phyloP scores from a whole-genome alignment of 2,329 filamentous ascomycete species.

The Penicillium oxalicum region DNA sequence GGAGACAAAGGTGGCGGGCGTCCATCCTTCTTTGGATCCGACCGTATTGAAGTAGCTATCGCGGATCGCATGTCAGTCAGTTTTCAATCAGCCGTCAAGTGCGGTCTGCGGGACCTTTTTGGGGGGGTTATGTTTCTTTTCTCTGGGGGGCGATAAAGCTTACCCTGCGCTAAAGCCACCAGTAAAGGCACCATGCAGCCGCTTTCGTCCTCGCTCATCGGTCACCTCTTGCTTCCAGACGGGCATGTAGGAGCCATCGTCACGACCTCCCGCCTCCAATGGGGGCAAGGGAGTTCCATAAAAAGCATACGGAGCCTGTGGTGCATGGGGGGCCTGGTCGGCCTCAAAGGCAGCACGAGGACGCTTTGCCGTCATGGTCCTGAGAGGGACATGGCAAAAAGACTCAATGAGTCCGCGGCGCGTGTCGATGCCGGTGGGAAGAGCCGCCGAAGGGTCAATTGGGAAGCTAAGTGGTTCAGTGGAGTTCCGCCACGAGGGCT shows the following conservation, averaged over 20 bases:
- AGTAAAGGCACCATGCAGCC: conserved; percentile 92
- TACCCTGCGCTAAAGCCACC: conserved; percentile 95
- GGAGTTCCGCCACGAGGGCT: too few relatives aligned
- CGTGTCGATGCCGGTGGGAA: background rate
- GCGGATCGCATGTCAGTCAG: conserved; percentile 4
- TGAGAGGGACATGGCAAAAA: background rate
- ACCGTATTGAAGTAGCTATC: conserved; percentile 95
- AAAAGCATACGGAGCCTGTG: conserved; percentile 64
- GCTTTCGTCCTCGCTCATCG: conserved; percentile 83
- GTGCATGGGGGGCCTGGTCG: conserved; percentile 47
- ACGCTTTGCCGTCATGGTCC: conserved; percentile 53
- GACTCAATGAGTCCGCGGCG: background rate
- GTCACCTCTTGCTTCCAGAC: conserved; percentile 98
- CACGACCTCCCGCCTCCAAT: conserved; percentile 66
- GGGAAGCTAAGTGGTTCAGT: too few relatives aligned
- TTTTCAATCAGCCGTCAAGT: too few relatives aligned
- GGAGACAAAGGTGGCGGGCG: conserved; percentile 84
- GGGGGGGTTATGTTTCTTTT: background rate
- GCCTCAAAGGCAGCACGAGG: conserved; percentile 72
- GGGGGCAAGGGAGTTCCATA: conserved; percentile 83
- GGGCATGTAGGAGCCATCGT: conserved; percentile 88
- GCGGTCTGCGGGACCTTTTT: too few relatives aligned
- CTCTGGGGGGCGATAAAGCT: conserved; percentile 28
- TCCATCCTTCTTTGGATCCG: conserved; percentile 97
- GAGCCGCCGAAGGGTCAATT: too few relatives aligned